These are phyloP conservation scores for Gossypium arboreum DNA, from an alignment of 345 rosid species.

Conservation along the genomic window DNA sequence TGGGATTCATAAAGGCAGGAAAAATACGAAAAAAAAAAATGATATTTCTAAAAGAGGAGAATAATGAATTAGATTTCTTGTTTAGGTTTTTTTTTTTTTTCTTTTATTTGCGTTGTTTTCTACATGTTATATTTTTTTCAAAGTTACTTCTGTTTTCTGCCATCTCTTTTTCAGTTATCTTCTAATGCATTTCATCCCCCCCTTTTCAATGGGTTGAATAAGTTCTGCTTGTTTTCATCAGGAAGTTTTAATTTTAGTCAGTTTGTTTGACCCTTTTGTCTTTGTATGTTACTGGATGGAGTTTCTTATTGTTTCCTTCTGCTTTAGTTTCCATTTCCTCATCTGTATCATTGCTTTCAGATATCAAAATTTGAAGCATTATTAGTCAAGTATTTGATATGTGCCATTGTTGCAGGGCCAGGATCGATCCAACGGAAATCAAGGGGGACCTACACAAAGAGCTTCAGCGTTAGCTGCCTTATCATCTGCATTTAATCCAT, in stretches of 20 bases:
- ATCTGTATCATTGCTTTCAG: not conserved
- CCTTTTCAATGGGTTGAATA: not conserved
- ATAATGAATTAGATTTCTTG: not conserved
- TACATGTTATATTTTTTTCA: not conserved
- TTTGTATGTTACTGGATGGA: not conserved
- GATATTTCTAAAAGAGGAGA: no score
- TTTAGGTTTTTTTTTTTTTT: not conserved
- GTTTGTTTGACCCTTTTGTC: not conserved
- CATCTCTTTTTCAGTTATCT: not conserved
- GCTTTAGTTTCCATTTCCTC: not conserved
- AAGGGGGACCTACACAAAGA: conserved; percentile 92
- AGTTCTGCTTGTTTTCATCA: not conserved
- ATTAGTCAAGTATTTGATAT: not conserved
- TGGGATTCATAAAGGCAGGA: no score
- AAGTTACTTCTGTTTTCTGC: not conserved
- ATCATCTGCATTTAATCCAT: conserved; percentile 69
- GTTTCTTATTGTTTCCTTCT: not conserved
- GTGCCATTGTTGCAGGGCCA: conserved; percentile 15
- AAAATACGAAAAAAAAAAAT: no score
- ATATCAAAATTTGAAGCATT: conserved; percentile 2
- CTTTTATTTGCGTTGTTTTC: not conserved
- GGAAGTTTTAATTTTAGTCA: not conserved
- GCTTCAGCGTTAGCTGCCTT: conserved; percentile 98
- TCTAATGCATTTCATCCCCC: not conserved
- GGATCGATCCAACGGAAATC: conserved; percentile 69